A percentile compares a stretch with the other conserved stretches of the same genome.
phyloP scores from a whole-genome alignment of 2,329 filamentous ascomycete species.

The Ceratocystis diversiconidia region DNA sequence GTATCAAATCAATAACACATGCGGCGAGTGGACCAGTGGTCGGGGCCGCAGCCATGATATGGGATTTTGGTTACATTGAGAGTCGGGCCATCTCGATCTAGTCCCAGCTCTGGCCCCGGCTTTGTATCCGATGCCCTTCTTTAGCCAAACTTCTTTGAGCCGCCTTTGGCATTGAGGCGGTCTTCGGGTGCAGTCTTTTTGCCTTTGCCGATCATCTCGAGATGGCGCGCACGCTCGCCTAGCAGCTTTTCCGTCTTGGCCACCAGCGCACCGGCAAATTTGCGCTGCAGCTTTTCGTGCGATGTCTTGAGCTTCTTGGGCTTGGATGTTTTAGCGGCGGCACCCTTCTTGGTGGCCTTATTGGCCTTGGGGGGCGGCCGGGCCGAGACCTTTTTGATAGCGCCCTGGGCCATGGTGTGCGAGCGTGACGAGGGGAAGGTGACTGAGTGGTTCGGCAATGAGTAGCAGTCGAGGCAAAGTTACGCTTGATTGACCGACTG shows the following conservation, averaged over 20 bases:
- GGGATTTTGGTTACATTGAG: too few species aligned
- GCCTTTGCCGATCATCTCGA: slow-evolving; percentile 44
- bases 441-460: background rate
- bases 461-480: background rate
- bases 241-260: slow-evolving; percentile 43
- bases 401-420: slow-evolving; percentile 40
- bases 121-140: background rate
- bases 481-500: background rate
- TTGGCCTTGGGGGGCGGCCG: slow-evolving; percentile 27
- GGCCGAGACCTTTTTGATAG: slow-evolving; percentile 34
- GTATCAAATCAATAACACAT: background rate
- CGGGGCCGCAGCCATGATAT: too few species aligned
- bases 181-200: slow-evolving; percentile 32
- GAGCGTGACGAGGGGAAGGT: background rate
- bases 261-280: slow-evolving; percentile 40
- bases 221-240: slow-evolving; percentile 43
- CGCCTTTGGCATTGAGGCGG: slow-evolving; percentile 28
- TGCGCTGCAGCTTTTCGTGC: slow-evolving; percentile 40
- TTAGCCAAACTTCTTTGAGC: slow-evolving; percentile 43
- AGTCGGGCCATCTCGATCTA: too few species aligned
- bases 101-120: background rate
- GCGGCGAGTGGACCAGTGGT: too few species aligned
- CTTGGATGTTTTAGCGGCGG: slow-evolving; percentile 36
- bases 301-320: slow-evolving; percentile 32
- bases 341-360: slow-evolving; percentile 23